Base-by-base conservation (phyloP, 1,284 basidiomycete genomes). In the Moniliophthora roreri region DNA sequence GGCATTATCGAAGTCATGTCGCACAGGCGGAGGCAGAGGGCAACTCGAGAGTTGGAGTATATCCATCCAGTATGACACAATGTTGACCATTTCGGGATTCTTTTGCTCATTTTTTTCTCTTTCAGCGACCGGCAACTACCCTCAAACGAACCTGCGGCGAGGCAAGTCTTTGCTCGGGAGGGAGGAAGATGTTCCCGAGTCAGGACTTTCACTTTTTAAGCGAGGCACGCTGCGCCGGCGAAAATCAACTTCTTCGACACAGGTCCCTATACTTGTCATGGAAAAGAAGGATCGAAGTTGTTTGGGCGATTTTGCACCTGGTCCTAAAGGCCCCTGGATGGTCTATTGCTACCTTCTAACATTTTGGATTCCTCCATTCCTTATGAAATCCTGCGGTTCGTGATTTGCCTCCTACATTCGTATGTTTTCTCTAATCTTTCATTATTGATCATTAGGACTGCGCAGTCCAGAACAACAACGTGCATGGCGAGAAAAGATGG, bases 401-500 rank as follows among this genome's bases (percentile, higher is more conserved):
- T 78, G 16, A 20, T 16, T 21, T 20, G 20, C 16, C 13, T 13
- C 16, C 28, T 32, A 11, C 15, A 13, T 8, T 32, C 13, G 10
- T 24, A 11, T 28, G 4, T 15, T 8, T 28, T 46, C 24, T 28
- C 18, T 46, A 10, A 23, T 8, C 13, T 13, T n/a, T 18, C n/a
- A n/a, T 18, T 18, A 13, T 5, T 16, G 39, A 18, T 21, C n/a
- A 28, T 44, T 65, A 89, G 94, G 95, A 54, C 90, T 98, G 63
- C 82, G 83, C 55, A 96, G 90, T 16, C 91, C 94, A 0, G 97
- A 99, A 62, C 91, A 93, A 62, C 94, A 96, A 70, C 85, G 94
- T 51, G 96, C 96, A 39, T 99, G 95, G 93, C 82, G 97, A 58
- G 96, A 99, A 73, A 99, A 99, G 78, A 95, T 98, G 72, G 96